These are phyloP conservation scores for Phanerochaete carnosa DNA, from an alignment of 768 basidiomycete species.

Conservation along the genomic window DNA sequence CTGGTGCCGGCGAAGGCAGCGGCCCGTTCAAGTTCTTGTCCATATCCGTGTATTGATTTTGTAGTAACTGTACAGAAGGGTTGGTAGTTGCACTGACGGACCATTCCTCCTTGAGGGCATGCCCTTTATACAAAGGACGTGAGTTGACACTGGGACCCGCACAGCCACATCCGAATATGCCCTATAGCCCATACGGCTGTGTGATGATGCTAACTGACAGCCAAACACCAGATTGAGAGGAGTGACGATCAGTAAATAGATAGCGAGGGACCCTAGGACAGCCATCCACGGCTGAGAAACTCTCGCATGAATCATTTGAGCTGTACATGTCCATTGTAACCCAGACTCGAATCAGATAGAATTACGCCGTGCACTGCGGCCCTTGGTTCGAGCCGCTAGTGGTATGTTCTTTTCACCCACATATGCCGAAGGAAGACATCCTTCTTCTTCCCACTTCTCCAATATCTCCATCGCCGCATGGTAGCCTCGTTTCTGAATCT, in stretches of 20 bases:
- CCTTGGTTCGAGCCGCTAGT: slow-evolving; percentile 56
- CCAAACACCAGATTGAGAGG: not conserved
- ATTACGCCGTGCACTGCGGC: slow-evolving; percentile 74
- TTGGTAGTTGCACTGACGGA: no score
- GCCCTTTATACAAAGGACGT: not conserved
- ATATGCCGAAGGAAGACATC: slow-evolving; percentile 71
- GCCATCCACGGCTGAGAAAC: not conserved
- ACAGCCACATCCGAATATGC: not conserved
- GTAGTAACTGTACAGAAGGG: no score
- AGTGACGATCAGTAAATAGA: not conserved
- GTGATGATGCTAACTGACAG: not conserved
- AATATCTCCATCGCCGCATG: slow-evolving; percentile 67
- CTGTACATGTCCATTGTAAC: not conserved
- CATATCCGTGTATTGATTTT: no score
- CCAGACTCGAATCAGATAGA: slow-evolving; percentile 43
- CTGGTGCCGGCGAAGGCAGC: not conserved
- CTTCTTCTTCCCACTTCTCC: slow-evolving; percentile 78
- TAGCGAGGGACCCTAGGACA: not conserved
- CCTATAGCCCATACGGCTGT: no score
- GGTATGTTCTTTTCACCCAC: slow-evolving; percentile 56
- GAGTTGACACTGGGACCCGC: not conserved
- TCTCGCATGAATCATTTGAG: not conserved
- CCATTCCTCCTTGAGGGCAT: no score
- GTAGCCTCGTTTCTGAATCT: slow-evolving; percentile 84
- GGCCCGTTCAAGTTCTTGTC: not conserved